Conservation (phyloP, 805 yeast species). For the Lipomyces sp. region DNA sequence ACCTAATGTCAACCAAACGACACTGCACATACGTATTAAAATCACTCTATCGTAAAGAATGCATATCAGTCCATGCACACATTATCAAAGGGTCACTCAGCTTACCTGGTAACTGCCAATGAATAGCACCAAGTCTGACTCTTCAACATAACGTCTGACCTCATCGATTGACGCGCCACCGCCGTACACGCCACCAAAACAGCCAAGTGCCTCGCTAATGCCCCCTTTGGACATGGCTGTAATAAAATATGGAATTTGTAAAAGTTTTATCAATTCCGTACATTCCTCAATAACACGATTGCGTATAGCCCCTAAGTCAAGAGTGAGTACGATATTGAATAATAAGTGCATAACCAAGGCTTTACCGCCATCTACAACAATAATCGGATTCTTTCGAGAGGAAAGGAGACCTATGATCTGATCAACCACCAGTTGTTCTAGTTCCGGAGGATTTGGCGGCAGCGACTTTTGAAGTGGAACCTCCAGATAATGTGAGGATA, state of each 20-base stretch:
- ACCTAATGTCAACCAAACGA: too few species aligned
- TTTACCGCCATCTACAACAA: neutral
- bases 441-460: conserved; percentile 44
- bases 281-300: neutral
- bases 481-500: conserved; percentile 61
- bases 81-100: neutral
- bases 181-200: neutral
- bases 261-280: neutral
- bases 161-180: neutral
- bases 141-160: neutral
- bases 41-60: neutral
- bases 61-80: neutral
- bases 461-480: conserved; percentile 68
- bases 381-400: neutral
- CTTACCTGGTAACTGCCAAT: neutral
- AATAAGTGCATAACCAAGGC: too few species aligned
- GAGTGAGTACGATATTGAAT: too few species aligned
- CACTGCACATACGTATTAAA: neutral
- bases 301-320: neutral
- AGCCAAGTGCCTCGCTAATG: neutral
- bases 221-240: conserved; percentile 1
- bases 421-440: neutral
- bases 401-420: neutral
- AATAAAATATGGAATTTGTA: neutral
- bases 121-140: neutral